Base-by-base conservation (phyloP, 2,329 filamentous ascomycete genomes). In the Talaromyces pinophilus region DNA sequence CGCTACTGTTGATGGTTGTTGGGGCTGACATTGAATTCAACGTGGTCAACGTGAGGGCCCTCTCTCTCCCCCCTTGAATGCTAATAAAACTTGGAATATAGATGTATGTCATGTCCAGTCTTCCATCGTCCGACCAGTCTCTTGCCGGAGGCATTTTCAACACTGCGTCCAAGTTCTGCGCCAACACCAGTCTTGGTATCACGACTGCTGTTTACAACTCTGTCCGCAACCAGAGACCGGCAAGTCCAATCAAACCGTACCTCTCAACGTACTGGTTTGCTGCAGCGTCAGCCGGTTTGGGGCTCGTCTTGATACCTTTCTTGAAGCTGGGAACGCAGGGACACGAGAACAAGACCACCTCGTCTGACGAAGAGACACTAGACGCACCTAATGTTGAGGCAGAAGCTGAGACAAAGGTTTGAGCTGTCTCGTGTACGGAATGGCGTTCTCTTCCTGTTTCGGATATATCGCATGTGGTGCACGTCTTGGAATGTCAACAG, bases 11-110 rank as follows among this genome's bases (percentile, higher is more conserved):
- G 35, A 83, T 84, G 25, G 88, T 90, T 1, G 79, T 89, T 5
- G 89, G 89, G 0, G 88, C 88, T 0, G 89, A 91, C 72, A 84
- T 91, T 40, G 85, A 90, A 66, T 91, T 90, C 75, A 90, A 90
- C 67, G 88, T 91, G 25, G 85, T 86, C 3, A 91, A 91, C 71
- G 85, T 88, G 73, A 70, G 84, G 77, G 3, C 13, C 0, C 11
- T 19, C 17, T 28, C 8, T 30, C 11, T n/a, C 19, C 19, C 5
- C 0, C 54, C 19, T n/a, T 35, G 28, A 35, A 55, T 19, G 28
- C 52, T 55, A 25, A 59, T 48, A 1, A 28, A 50, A 28, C 19
- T 44, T 19, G 19, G 28, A 40, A 60, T 66, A 46, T 67, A 88
- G 83, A 88, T 91, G 84, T 91, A 90, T 69, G 88, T 91, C 63